A percentile compares a stretch with the other conserved stretches of the same genome.
Conservation (phyloP, 306 rosid species). For the Hylodesmum podocarpum region DNA sequence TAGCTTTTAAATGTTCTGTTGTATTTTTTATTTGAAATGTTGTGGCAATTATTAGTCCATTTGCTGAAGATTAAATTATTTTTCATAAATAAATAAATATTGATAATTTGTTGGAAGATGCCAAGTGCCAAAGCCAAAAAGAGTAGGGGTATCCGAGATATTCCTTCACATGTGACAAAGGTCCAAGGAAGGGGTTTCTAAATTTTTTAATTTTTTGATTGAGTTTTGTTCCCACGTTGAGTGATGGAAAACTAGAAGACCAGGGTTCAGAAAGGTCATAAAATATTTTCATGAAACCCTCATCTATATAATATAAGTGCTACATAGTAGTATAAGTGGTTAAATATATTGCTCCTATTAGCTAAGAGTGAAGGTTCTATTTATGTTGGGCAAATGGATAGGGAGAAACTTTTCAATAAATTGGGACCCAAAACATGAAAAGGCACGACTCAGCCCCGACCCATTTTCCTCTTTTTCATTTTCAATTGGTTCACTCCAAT, state of each 20-base stretch:
- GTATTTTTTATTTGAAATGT: constrained; percentile 11
- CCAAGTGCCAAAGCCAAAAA: not conserved
- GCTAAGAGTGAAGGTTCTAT: not conserved
- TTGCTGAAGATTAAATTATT: not conserved
- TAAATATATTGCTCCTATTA: not conserved
- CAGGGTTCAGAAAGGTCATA: constrained; percentile 4
- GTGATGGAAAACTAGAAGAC: constrained; percentile 22
- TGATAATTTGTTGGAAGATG: constrained; percentile 11
- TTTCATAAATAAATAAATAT: not conserved
- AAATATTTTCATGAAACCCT: not conserved
- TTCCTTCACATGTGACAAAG: constrained; percentile 31
- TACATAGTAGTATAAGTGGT: too few relatives aligned
- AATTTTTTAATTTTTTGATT: not conserved
- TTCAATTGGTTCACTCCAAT: not conserved
- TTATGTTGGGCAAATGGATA: not conserved
- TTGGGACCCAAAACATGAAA: constrained; percentile 16
- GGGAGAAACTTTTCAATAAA: constrained; percentile 1
- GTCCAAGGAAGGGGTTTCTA: constrained; percentile 16
- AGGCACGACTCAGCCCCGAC: not conserved
- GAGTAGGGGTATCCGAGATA: constrained; percentile 4
- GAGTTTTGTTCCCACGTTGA: constrained; percentile 15
- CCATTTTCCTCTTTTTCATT: not conserved
- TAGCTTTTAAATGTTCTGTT: not conserved
- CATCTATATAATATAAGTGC: too few relatives aligned
- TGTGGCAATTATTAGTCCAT: not conserved